Percentiles rank a stretch among this genome's conserved stretches.
These are phyloP conservation scores for Trichophyton verrucosum DNA, from an alignment of 2,329 filamentous ascomycete species.

Conservation along the genomic window DNA sequence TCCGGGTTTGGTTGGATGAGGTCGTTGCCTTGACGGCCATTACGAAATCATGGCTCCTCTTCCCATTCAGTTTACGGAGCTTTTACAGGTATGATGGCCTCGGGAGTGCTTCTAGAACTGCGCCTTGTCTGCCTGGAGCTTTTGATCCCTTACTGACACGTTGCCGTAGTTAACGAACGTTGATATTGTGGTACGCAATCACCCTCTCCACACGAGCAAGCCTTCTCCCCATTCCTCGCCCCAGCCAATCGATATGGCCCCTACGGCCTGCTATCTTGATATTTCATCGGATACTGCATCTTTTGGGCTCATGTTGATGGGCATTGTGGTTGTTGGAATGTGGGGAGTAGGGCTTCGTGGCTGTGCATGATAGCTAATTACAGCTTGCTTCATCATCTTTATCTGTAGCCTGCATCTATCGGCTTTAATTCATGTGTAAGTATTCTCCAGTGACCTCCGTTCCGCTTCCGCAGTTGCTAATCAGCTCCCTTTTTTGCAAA, in stretches of 20 bases:
- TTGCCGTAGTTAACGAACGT: conserved; percentile 38
- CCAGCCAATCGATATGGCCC: neutral
- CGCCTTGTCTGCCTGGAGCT: too few species aligned
- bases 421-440: conserved; percentile 79
- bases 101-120: neutral
- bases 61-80: conserved; percentile 88
- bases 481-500: neutral
- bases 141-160: neutral
- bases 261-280: neutral
- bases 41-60: conserved; percentile 47
- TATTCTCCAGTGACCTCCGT: conserved; percentile 16
- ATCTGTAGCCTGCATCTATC: conserved; percentile 55
- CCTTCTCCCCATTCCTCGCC: neutral
- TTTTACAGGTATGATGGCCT: conserved; percentile 53
- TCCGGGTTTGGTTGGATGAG: conserved; percentile 25
- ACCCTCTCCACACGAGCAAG: neutral
- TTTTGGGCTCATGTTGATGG: neutral
- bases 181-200: conserved; percentile 40
- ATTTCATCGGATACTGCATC: neutral
- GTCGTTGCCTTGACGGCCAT: conserved; percentile 28
- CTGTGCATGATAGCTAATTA: neutral
- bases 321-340: neutral
- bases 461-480: conserved; percentile 11
- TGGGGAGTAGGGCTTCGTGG: neutral
- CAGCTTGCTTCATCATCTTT: neutral